A percentile compares a stretch with the other conserved stretches of the same genome.
These are phyloP conservation scores for Mediolabrus comicus DNA, from an alignment of 108 stramenopile species.

Conservation along the genomic window DNA sequence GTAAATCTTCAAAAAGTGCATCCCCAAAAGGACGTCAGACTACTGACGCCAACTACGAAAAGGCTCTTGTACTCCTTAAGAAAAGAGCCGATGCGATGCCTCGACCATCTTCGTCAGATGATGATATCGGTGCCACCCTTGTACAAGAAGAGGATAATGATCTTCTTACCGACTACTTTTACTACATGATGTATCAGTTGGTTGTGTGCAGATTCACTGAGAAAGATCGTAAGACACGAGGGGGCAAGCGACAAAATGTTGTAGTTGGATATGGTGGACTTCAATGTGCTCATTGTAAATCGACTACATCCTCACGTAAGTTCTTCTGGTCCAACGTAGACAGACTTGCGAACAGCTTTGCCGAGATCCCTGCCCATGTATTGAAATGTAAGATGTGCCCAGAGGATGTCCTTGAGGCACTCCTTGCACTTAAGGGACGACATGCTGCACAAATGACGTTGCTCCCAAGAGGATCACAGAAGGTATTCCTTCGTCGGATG, in stretches of 20 bases:
- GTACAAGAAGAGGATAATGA: slow-evolving; percentile 24
- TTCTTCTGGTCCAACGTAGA: slow-evolving; percentile 93
- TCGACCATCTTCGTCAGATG: slow-evolving; percentile 2
- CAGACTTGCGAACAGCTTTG: slow-evolving; percentile 85
- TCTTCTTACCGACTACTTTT: slow-evolving; percentile 86
- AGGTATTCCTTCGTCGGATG: slow-evolving; percentile 86
- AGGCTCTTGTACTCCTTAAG: slow-evolving; percentile 21
- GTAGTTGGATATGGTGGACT: slow-evolving; percentile 81
- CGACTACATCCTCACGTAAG: slow-evolving; percentile 71
- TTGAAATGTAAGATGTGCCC: slow-evolving; percentile 80
- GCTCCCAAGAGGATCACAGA: slow-evolving; percentile 83
- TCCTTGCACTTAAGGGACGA: slow-evolving; percentile 62
- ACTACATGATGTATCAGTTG: slow-evolving; percentile 80
- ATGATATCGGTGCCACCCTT: slow-evolving; percentile 29
- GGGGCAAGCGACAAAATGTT: slow-evolving; percentile 86
- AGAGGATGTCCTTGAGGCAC: slow-evolving; percentile 62
- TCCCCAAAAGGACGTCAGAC: slow-evolving; percentile 26
- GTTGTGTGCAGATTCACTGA: slow-evolving; percentile 79
- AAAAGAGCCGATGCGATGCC: slow-evolving; percentile 15
- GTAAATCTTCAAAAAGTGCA: background rate
- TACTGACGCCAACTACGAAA: slow-evolving; percentile 28
- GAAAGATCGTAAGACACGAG: slow-evolving; percentile 83
- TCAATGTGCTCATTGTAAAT: slow-evolving; percentile 78
- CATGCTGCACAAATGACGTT: slow-evolving; percentile 81
- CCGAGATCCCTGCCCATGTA: slow-evolving; percentile 86